Evolutionary conservation across 768 basidiomycete genomes (phyloP).

Genomic region (Boletus reticuloceps): DNA sequence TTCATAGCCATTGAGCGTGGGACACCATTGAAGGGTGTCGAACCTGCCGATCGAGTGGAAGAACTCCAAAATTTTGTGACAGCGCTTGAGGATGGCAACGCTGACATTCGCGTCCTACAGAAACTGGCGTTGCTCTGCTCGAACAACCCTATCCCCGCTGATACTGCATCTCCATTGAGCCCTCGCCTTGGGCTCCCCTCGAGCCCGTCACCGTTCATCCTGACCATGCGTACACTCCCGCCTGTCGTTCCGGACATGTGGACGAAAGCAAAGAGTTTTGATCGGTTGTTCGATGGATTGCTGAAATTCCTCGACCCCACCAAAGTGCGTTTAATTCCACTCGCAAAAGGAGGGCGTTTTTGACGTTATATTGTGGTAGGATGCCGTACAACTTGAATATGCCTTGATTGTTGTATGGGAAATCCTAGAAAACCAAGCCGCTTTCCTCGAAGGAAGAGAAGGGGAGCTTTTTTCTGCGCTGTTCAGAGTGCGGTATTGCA

Average conservation of each 20-base stretch:
- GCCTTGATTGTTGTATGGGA: conserved; percentile 84
- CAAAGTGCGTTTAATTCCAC: conserved; percentile 45
- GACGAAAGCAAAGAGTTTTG: conserved; percentile 69
- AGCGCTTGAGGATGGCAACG: conserved; percentile 51
- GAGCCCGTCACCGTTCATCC: conserved; percentile 58
- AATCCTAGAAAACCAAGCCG: conserved; percentile 70
- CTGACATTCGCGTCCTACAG: conserved; percentile 56
- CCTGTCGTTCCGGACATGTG: conserved; percentile 60
- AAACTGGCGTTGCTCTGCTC: conserved; percentile 63
- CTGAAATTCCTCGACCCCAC: conserved; percentile 58
- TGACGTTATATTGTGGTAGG: conserved; percentile 37
- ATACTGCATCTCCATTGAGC: conserved; percentile 50
- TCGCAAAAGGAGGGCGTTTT: neutral
- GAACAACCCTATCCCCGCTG: conserved; percentile 47
- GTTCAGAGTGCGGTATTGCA: conserved; percentile 70
- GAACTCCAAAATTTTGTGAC: conserved; percentile 55
- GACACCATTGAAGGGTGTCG: conserved; percentile 40
- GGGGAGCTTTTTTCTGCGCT: conserved; percentile 70
- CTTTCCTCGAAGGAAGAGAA: conserved; percentile 77
- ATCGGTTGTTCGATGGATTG: conserved; percentile 65
- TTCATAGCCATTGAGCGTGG: conserved; percentile 43
- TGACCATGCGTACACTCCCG: conserved; percentile 35
- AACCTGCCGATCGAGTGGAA: conserved; percentile 39
- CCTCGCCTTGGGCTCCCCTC: conserved; percentile 48
- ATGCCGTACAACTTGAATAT: conserved; percentile 66